Base-by-base conservation (phyloP, 768 basidiomycete species). In the Sutorius australiensis region DNA sequence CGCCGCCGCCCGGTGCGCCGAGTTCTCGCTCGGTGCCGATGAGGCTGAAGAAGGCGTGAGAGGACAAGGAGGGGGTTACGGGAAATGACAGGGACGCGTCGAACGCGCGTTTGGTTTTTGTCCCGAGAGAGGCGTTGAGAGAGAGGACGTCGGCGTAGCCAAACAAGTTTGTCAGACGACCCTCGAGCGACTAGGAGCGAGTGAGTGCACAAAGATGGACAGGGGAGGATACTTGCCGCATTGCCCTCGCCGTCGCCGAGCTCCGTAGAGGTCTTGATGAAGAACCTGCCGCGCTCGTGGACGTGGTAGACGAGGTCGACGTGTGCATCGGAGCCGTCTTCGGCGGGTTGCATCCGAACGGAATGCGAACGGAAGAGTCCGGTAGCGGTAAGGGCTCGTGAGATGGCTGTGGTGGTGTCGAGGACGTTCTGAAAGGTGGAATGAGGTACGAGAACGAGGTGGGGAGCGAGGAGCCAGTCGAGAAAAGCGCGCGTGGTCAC, bases 241-340 rank as follows among this genome's bases (percentile, higher is more conserved):
- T 75, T 93, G 11, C 91, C 95, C 68, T 98, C 97, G 46, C 86
- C 87, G 54, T 95, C 93, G 4, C 97, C 95, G 6, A 98, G 75
- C 63, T 98, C 94, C 3, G 95, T 98, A 5, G 89, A 80, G 3
- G 86, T 90, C 57, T 88, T 90, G 7, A 95, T 61, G 60, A 79
- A 92, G 59, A 86, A 82, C 34, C 90, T 75, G 6, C 90, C 83
- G 51, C 80, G 81, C 68, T 98, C 95, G 37, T 79, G 75, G 3
- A 91, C 79, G 54, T 80, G 79, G 69, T 95, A 83, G 2, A 95
- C 79, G 34, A 98, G 67, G 61, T 97, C 92, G 11, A 95, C 80
- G 56, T 89, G 88, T 9, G 77, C 79, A 10, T 71, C 67, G 44
- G 74, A 66, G 1, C 86, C 81, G 7, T 84, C 67, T 0, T 77